Conservation (phyloP, 768 basidiomycete genomes). For the Phanerodontia chrysosporium region DNA sequence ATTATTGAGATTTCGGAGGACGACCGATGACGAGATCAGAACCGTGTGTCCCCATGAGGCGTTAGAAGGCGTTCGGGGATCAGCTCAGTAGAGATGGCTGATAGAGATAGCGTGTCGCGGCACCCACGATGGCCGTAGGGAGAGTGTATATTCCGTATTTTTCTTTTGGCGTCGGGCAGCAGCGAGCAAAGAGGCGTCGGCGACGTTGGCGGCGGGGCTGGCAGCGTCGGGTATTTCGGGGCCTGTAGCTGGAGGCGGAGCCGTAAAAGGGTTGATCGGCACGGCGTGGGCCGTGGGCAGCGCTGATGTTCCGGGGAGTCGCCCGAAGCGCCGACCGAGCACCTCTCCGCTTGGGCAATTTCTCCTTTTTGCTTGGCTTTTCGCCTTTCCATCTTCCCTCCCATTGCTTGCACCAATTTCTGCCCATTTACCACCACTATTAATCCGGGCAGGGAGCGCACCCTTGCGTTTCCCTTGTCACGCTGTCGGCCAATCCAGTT, state of each 20-base stretch:
- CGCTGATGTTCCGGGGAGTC: not conserved
- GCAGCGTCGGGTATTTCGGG: not conserved
- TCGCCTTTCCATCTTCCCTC: conserved; percentile 2
- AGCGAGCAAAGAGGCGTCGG: not conserved
- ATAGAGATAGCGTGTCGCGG: not conserved
- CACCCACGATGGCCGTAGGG: not conserved
- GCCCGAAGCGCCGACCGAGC: conserved; percentile 4
- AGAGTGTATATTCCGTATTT: not conserved
- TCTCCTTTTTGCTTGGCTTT: conserved; percentile 10
- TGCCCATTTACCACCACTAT: not conserved
- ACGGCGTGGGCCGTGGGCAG: not conserved
- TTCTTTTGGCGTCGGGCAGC: not conserved
- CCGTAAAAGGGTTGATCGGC: not conserved
- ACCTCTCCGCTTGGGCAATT: not conserved
- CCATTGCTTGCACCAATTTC: not conserved
- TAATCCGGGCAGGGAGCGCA: conserved; percentile 19
- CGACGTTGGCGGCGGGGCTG: not conserved
- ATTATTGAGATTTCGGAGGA: conserved; percentile 1
- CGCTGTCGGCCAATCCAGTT: conserved; percentile 17
- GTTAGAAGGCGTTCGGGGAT: not conserved
- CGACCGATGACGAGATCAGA: conserved; percentile 6
- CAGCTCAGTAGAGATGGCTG: not conserved
- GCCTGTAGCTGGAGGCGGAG: not conserved
- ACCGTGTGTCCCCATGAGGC: not conserved
- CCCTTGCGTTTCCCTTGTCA: conserved; percentile 21